Base-by-base conservation (phyloP, 2,329 filamentous ascomycete genomes). In the Pseudocercospora cruenta region DNA sequence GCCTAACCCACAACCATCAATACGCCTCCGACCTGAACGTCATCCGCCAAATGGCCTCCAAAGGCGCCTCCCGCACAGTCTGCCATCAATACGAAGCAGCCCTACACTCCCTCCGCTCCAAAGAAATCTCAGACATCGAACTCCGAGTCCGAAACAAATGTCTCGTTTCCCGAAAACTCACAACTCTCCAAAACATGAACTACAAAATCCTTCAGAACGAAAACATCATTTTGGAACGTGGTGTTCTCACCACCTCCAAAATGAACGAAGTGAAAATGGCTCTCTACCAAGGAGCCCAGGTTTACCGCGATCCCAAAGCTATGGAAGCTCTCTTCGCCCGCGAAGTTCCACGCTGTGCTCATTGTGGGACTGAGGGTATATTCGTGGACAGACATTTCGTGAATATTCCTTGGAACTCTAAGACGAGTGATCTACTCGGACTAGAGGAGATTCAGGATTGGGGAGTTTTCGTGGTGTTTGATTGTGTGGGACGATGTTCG, bases 401-500 rank as follows among this genome's bases (percentile, higher is more conserved):
- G 8, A 14, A 19, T 7, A 57, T 70, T 12, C 43, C 31, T 2
- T 54, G 47, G 0, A 58, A 36, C 12, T 57, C 51, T n/a, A 55
- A 55, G 10, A 28, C 49, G 12, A 26, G 14, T 4, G 62, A 66
- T 9, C 28, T 70, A 3, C 53, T 62, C 5, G 28, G 28, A 0
- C 55, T 70, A 7, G 33, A 64, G 1, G 68, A 70, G 5, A n/a
- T 21, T 28, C n/a, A 16, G 6, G 55, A 58, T 16, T 68, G 64
- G 66, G 68, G 66, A 24, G 21, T 70, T 6, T 65, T 67, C 49
- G 49, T 70, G 6, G 61, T 45, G 2, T 66, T 70, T 14, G 12
- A n/a, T 22, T 70, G 68, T 21, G 4, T 8, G 12, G 14, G 6
- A 33, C 19, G 58, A 21, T 63, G 60, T 47, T 22, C 7, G 1